Base-by-base conservation (phyloP, 176 grass and related monocot species). In the Oryza nivara region DNA sequence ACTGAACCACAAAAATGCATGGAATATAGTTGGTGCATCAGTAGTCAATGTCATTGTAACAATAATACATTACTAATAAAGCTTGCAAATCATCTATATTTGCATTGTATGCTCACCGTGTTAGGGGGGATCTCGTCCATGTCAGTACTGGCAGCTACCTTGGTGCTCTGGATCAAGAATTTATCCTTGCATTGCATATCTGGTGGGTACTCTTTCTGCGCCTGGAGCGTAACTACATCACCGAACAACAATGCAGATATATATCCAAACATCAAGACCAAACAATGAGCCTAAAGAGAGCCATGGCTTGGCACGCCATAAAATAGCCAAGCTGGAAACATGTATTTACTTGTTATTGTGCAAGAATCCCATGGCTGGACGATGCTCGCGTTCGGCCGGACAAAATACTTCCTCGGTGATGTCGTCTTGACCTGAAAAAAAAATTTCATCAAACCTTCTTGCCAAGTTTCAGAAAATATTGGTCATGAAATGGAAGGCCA, bases 301-400 rank as follows among this genome's bases (percentile, higher is more conserved):
- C 23, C 23, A 26, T 56, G 46, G 51, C 1, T 19, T 56, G 30
- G 36, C 35, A 54, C 14, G 38, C 11, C 44, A 70, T 71, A 35
- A 77, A 73, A 78, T 80, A 60, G 30, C 26, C 22, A 82, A 65
- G 77, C 11, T 61, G 52, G 52, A 32, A 85, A 45, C 65, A 70
- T 3, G 32, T 8, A 8, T 23, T 83, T 81, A 95, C 96, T 92
- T 82, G 87, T 98, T 76, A 98, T 82, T 19, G 85, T 95, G 80
- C 93, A 98, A 38, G 96, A 95, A 90, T 98, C 96, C 96, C 96
- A 98, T 35, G 96, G 96, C 69, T 92, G 96, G 54, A 98, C 87
- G 40, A 98, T 88, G 80, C 79, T 91, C 11, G 96, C 83, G 74
- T 95, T 98, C 19, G 96, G 96, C 72, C 96, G 89, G 72, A 98